These are phyloP conservation scores for Pseudopyricularia javanii DNA, from an alignment of 2,329 filamentous ascomycete genomes.

Conservation along the genomic window DNA sequence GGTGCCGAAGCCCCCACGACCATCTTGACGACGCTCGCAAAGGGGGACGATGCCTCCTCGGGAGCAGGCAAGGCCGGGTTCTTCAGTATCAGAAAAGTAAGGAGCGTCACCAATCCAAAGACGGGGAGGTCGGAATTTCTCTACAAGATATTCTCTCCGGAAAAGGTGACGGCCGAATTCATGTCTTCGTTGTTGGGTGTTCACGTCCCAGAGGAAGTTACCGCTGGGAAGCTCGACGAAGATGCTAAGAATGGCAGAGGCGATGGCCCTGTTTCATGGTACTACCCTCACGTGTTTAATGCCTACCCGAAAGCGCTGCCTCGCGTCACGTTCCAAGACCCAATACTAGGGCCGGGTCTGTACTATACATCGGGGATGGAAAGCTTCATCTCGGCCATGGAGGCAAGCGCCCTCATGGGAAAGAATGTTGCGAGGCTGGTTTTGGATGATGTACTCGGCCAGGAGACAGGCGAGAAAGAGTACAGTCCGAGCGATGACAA, in stretches of 20 bases:
- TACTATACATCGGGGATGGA: constrained; percentile 73
- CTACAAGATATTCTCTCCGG: constrained; percentile 55
- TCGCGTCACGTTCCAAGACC: constrained; percentile 75
- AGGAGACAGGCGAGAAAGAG: neutral
- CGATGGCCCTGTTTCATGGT: constrained; percentile 57
- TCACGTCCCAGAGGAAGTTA: constrained; percentile 29
- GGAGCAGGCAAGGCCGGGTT: constrained; percentile 64
- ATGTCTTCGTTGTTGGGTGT: constrained; percentile 38
- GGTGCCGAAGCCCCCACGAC: constrained; percentile 53
- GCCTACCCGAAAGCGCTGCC: constrained; percentile 81
- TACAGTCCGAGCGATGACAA: neutral
- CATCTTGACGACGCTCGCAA: constrained; percentile 71
- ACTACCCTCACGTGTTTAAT: constrained; percentile 64
- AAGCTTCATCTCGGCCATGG: constrained; percentile 94
- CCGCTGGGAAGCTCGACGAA: constrained; percentile 15
- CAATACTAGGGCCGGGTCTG: constrained; percentile 51
- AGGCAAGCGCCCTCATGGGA: constrained; percentile 86
- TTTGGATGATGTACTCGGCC: constrained; percentile 33
- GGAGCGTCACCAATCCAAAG: constrained; percentile 47
- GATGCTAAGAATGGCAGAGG: constrained; percentile 14
- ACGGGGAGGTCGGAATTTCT: constrained; percentile 41
- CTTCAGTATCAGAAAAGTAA: constrained; percentile 72
- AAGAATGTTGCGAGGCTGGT: constrained; percentile 69
- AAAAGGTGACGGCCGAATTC: constrained; percentile 37
- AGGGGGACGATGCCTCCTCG: constrained; percentile 36